These are phyloP conservation scores for Apiospora saccharicola DNA, from an alignment of 2,329 filamentous ascomycete genomes.

Conservation along the genomic window DNA sequence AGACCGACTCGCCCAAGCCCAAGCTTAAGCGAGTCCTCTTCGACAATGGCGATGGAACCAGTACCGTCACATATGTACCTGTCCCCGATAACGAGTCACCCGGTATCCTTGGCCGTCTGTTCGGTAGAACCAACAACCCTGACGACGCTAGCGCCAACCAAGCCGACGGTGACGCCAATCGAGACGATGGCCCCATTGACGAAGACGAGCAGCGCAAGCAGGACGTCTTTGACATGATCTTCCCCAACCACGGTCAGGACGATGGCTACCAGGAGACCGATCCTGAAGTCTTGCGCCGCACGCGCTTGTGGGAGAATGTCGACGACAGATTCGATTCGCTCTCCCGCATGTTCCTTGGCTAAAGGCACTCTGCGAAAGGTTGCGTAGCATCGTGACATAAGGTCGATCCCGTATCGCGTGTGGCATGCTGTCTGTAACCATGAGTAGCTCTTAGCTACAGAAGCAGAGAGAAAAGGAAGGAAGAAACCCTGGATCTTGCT, in stretches of 20 bases:
- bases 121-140: neutral
- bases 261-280: conserved; percentile 3
- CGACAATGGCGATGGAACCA: conserved; percentile 8
- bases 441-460: neutral
- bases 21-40: neutral
- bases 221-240: neutral
- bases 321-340: neutral
- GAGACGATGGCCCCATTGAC: neutral
- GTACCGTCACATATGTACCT: neutral
- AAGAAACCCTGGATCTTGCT: neutral
- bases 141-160: neutral
- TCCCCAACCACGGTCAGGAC: neutral
- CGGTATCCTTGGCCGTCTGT: neutral
- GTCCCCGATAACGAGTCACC: conserved; percentile 4
- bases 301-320: neutral
- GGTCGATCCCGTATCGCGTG: neutral
- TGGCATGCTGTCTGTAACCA: neutral
- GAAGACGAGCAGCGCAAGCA: neutral
- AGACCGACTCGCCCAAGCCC: neutral
- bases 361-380: neutral
- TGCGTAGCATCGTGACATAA: neutral
- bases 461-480: neutral
- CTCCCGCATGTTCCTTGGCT: neutral
- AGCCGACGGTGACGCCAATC: neutral
- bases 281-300: neutral